Percentiles rank a stretch among this genome's conserved stretches.
Conservation (phyloP, 208 protist genomes). For the Leishmania arabica region DNA sequence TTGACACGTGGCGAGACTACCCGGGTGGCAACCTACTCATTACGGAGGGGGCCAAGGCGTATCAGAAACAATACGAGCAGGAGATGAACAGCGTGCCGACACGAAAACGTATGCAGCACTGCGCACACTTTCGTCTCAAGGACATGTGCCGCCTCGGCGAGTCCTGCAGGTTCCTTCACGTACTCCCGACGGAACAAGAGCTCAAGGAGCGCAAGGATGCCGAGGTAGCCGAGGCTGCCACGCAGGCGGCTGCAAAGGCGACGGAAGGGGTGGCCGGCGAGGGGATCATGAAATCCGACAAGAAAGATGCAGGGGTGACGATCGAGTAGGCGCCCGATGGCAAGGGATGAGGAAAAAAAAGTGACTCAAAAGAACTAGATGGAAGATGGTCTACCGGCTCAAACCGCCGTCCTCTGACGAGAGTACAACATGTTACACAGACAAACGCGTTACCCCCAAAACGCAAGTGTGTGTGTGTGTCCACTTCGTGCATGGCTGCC, state of each 20-base stretch:
- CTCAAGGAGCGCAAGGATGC: conserved; percentile 33
- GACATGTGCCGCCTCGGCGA: conserved; percentile 79
- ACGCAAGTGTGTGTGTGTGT: background rate
- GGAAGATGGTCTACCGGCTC: background rate
- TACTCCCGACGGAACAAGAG: conserved; percentile 52
- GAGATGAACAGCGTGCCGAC: conserved; percentile 53
- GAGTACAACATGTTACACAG: background rate
- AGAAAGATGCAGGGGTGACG: background rate
- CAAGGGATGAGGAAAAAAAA: background rate
- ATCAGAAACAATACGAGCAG: conserved; percentile 58
- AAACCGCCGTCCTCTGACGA: background rate
- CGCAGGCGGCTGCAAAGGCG: conserved; percentile 4
- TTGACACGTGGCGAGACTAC: conserved; percentile 67
- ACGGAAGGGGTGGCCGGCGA: conserved; percentile 3
- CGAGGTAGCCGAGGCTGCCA: conserved; percentile 19
- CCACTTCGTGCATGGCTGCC: background rate
- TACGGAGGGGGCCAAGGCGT: conserved; percentile 67
- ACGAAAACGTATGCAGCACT: conserved; percentile 88
- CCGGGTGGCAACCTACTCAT: conserved; percentile 68
- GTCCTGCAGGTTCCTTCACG: conserved; percentile 81
- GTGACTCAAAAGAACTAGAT: background rate
- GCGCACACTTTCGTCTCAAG: conserved; percentile 86
- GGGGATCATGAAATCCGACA: background rate
- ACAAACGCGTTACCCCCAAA: background rate
- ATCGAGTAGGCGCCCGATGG: background rate